Evolutionary conservation across 352 stramenopile species (phyloP).

Genomic region (Globisporangium camurandrum): DNA sequence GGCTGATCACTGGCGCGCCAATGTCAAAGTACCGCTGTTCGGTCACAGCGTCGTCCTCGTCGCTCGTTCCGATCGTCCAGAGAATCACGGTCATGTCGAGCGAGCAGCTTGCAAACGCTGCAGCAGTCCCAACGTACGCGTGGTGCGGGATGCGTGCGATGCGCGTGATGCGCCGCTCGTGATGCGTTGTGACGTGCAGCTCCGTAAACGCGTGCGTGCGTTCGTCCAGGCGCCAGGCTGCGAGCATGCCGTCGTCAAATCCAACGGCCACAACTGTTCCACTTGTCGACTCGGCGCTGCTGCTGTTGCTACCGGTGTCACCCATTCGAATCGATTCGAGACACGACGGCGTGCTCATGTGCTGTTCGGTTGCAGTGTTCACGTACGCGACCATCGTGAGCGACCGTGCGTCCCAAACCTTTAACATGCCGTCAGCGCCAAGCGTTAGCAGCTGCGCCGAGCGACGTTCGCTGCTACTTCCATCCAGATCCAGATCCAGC

Average conservation of each 20-base stretch:
- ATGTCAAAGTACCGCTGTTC: slow-evolving; percentile 64
- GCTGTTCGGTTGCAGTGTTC: slow-evolving; percentile 22
- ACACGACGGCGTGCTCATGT: slow-evolving; percentile 28
- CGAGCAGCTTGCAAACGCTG: too few relatives aligned
- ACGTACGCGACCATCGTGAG: slow-evolving; percentile 33
- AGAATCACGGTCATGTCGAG: slow-evolving; percentile 63
- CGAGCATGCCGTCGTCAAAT: slow-evolving; percentile 48
- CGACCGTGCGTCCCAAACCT: slow-evolving; percentile 39
- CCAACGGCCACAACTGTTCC: slow-evolving; percentile 30
- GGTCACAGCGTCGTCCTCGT: slow-evolving; percentile 20
- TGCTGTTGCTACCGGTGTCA: background rate
- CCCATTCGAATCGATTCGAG: slow-evolving; percentile 22
- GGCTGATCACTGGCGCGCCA: slow-evolving; percentile 36
- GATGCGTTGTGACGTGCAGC: slow-evolving; percentile 20
- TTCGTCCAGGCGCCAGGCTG: slow-evolving; percentile 23
- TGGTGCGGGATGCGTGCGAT: slow-evolving; percentile 10
- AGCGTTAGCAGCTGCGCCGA: slow-evolving; percentile 24
- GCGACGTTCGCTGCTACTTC: too few relatives aligned
- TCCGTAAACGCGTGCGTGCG: slow-evolving; percentile 15
- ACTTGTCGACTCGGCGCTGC: background rate
- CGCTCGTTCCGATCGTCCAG: slow-evolving; percentile 34
- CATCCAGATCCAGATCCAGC: too few relatives aligned
- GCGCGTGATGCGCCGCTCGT: slow-evolving; percentile 34
- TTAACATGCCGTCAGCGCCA: slow-evolving; percentile 48
- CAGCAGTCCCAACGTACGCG: slow-evolving; percentile 2